Conservation (phyloP, 192 early-diverging fungal genomes). For the Allomyces macrogynus region DNA sequence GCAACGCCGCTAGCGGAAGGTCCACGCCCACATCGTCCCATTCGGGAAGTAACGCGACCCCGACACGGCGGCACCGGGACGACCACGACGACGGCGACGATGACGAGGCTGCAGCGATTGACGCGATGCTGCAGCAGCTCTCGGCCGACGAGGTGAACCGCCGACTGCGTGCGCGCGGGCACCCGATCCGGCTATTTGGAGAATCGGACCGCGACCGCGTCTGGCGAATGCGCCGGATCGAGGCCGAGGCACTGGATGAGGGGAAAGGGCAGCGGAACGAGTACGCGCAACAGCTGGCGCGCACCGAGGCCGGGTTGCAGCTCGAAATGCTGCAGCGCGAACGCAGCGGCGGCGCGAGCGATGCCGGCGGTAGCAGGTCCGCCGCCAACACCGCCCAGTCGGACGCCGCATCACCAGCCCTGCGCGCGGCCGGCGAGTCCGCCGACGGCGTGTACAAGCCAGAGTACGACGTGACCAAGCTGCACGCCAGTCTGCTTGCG, state of each 20-base stretch:
- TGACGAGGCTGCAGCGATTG: slow-evolving; percentile 4
- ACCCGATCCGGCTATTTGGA: slow-evolving; percentile 84
- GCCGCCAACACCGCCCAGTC: too few relatives aligned
- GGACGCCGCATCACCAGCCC: too few relatives aligned
- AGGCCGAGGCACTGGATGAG: neutral
- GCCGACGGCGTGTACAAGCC: neutral
- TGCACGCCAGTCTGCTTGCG: slow-evolving; percentile 51
- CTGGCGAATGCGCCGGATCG: neutral
- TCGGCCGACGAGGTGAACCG: slow-evolving; percentile 52
- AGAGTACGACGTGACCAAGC: slow-evolving; percentile 45
- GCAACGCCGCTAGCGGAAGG: too few relatives aligned
- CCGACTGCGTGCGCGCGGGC: slow-evolving; percentile 60
- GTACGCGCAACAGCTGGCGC: slow-evolving; percentile 65
- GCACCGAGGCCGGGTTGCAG: slow-evolving; percentile 57
- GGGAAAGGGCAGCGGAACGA: slow-evolving; percentile 68
- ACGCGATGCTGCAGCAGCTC: slow-evolving; percentile 15
- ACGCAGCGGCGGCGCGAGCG: slow-evolving; percentile 20
- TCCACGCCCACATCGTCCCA: neutral
- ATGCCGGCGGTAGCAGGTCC: slow-evolving; percentile 16
- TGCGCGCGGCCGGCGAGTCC: too few relatives aligned
- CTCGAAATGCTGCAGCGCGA: slow-evolving; percentile 47
- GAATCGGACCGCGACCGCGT: slow-evolving; percentile 60
- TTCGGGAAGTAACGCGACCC: too few relatives aligned
- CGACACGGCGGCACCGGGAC: neutral
- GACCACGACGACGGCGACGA: slow-evolving; percentile 2